A percentile compares a stretch with the other conserved stretches of the same genome.
Conservation (phyloP, 805 yeast genomes). For the Kazachstania psychrophila region DNA sequence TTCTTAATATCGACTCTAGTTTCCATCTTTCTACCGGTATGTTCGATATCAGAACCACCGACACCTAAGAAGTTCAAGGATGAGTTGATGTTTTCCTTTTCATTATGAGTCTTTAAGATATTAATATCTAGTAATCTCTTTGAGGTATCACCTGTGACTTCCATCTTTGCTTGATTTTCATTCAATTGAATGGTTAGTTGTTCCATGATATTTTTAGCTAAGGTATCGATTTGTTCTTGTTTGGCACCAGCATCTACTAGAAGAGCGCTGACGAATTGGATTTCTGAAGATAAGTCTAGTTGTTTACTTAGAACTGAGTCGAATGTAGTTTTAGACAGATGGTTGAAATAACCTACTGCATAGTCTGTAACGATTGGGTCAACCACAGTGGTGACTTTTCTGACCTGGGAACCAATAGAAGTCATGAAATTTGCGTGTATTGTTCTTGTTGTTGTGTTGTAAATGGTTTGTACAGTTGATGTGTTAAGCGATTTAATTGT, state of each 20-base stretch:
- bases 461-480: not conserved
- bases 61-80: slow-evolving; percentile 72
- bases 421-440: slow-evolving; percentile 24
- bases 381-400: slow-evolving; percentile 77
- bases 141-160: slow-evolving; percentile 77
- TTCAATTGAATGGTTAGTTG: slow-evolving; percentile 44
- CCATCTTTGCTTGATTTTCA: slow-evolving; percentile 63
- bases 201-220: slow-evolving; percentile 40
- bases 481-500: not conserved
- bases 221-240: slow-evolving; percentile 39
- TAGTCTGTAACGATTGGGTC: slow-evolving; percentile 83
- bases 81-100: slow-evolving; percentile 63
- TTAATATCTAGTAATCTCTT: slow-evolving; percentile 76
- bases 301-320: slow-evolving; percentile 76
- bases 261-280: slow-evolving; percentile 54
- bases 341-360: slow-evolving; percentile 84
- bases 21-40: slow-evolving; percentile 84
- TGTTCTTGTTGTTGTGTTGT: not conserved
- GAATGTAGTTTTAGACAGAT: slow-evolving; percentile 65
- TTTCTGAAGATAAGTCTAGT: slow-evolving; percentile 57
- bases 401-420: slow-evolving; percentile 46
- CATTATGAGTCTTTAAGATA: slow-evolving; percentile 51
- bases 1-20: slow-evolving; percentile 93
- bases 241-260: slow-evolving; percentile 80
- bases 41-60: slow-evolving; percentile 74